phyloP scores from a whole-genome alignment of 1,284 basidiomycete genomes.

The Phenoliferia sp. region DNA sequence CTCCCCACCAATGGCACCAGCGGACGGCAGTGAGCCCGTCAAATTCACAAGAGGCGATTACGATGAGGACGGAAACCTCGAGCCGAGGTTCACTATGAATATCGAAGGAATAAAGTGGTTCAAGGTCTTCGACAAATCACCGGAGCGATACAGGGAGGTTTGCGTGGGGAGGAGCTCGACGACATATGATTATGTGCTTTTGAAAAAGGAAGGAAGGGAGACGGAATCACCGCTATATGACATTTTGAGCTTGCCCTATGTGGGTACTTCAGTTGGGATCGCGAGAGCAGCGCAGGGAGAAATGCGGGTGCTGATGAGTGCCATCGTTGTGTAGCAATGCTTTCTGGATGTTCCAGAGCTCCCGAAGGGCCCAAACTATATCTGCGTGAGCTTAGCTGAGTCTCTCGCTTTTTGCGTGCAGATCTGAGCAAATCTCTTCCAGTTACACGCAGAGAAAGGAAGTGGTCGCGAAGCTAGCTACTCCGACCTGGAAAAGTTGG shows the following conservation, averaged over 20 bases:
- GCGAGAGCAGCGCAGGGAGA: background rate
- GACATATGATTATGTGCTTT: background rate
- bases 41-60: too few relatives aligned
- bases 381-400: background rate
- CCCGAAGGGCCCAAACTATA: background rate
- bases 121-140: background rate
- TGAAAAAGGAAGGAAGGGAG: background rate
- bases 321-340: background rate
- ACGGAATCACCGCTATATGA: background rate
- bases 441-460: background rate
- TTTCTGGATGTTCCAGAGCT: background rate
- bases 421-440: background rate
- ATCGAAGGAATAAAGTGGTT: background rate
- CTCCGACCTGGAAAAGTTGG: background rate
- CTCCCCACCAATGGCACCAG: too few relatives aligned
- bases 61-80: background rate
- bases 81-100: background rate
- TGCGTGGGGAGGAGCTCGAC: background rate
- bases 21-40: too few relatives aligned
- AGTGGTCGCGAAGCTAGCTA: background rate
- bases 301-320: background rate
- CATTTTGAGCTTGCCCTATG: background rate
- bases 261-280: background rate
- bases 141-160: background rate
- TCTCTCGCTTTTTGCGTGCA: background rate